Evolutionary conservation across 2,329 filamentous ascomycete species (phyloP), one percentile per base, ranked within the genome.

Genomic region (Xylaria sp.): DNA sequence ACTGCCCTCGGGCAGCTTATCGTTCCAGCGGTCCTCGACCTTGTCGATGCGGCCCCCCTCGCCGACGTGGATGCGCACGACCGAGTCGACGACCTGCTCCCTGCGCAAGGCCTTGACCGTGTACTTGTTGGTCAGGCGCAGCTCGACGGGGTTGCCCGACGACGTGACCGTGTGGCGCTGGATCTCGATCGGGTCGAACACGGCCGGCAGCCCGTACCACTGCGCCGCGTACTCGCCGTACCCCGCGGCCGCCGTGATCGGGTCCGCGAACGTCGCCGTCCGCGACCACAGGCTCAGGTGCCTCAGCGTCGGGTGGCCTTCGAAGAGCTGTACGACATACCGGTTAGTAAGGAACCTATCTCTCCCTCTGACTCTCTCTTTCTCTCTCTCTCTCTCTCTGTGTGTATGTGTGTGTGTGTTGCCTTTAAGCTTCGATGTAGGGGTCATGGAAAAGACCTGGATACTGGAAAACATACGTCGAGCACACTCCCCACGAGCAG

Each of bases 251-350:
- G 81, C 75, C 39, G 83, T 84, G 42, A 88, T 71, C 4, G 81
- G 82, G 64, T 87, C 84, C 24, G 76, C 68, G 67, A 88, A 87
- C 0, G 74, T 77, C 7, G 77, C 84, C 37, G 81, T 75, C 53
- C 81, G 81, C 44, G 74, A 74, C 85, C 84, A 88, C 20, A 88
- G 75, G 13, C 75, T 71, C 42, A 87, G 76, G 65, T 87, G 85
- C 39, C 77, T 76, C 2, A 85, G 75, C 1, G 81, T 82, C 0
- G 84, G 82, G 17, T 78, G 76, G 42, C 84, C 84, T 29, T 81
- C 80, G 65, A 87, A 87, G 44, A 87, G 78, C 76, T 79, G 41
- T 16, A 26, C 24, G 24, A 26, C n/a, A n/a, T n/a, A n/a, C n/a
- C n/a, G n/a, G n/a, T n/a, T n/a, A n/a, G n/a, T n/a, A n/a, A n/a